Base-by-base conservation (phyloP, 1,284 basidiomycete species). In the Apiotrichum veenhuisii region DNA sequence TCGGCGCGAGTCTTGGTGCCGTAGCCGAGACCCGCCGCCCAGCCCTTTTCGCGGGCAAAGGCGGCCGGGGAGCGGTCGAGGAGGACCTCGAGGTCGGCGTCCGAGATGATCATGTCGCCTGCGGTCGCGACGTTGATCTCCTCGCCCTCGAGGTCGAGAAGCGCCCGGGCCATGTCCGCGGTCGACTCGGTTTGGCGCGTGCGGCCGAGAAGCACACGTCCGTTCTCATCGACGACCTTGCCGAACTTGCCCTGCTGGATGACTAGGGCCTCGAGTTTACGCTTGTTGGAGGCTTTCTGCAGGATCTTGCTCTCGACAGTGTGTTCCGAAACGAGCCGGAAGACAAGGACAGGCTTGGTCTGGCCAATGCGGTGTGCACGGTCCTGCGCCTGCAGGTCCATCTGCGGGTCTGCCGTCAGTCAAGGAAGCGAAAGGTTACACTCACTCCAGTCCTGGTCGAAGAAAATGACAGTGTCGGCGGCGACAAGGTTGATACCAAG, bases 301-400 rank as follows among this genome's bases (percentile, higher is more conserved):
- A 97, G 86, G 67, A 97, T 93, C 72, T 86, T 88, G 44, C 88
- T 88, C 79, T 98, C 94, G 62, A 97, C 83, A 1, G 93, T 96
- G 75, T 92, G 88, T 2, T 85, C 86, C 34, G 84, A 88, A 34
- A 96, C 86, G 0, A 97, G 81, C 37, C 93, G 84, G 80, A 92
- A 96, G 55, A 96, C 85, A 46, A 94, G 81, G 53, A 94, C 89
- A 2, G 90, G 89, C 64, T 81, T 86, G 20, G 86, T 94, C 77
- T 97, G 94, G 2, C 94, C 94, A 57, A 98, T 98, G 9, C 94
- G 86, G 75, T 98, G 94, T 0, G 91, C 94, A 34, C 94, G 84
- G 70, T 96, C 95, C 74, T 95, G 91, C 0, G 95, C 95, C 75
- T 98, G 94, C 5, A 92, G 80, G 65, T 98, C 95, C 86, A 94